Percentiles rank a stretch among this genome's conserved stretches.
Conservation (phyloP, 2,329 filamentous ascomycete species). For the Rhynchosporium secalis region DNA sequence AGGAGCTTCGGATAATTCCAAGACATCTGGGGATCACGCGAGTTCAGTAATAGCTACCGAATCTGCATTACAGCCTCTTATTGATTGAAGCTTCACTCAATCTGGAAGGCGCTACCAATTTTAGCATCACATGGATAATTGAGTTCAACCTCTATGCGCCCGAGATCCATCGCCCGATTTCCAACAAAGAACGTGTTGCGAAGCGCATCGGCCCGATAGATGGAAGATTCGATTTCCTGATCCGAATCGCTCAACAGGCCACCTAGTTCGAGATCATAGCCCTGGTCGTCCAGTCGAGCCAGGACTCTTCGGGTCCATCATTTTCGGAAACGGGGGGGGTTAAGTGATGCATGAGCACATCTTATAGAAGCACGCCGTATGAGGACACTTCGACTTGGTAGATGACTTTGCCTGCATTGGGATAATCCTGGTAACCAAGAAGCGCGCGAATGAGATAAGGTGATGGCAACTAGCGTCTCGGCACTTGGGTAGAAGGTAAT, state of each 20-base stretch:
- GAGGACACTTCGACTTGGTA: background rate
- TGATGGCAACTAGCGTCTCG: background rate
- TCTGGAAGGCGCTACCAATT: background rate
- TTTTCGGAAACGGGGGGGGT: constrained; percentile 1
- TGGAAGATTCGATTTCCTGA: background rate
- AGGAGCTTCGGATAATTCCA: background rate
- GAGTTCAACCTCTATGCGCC: background rate
- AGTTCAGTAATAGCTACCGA: background rate
- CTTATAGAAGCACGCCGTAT: background rate
- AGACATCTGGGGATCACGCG: background rate
- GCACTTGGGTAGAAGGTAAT: background rate
- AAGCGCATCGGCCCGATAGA: background rate
- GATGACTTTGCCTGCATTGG: background rate
- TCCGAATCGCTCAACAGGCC: background rate
- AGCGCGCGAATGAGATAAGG: background rate
- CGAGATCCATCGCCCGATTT: too few species aligned
- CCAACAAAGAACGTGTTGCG: background rate
- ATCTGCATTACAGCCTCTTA: background rate
- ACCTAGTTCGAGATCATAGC: background rate
- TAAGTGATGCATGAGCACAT: background rate
- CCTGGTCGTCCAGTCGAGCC: background rate
- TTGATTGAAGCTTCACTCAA: background rate
- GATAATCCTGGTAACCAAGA: background rate
- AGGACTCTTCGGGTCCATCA: background rate
- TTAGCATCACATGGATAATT: background rate